Conservation (phyloP, 108 stramenopile genomes). For the Skeletonema tropicum region DNA sequence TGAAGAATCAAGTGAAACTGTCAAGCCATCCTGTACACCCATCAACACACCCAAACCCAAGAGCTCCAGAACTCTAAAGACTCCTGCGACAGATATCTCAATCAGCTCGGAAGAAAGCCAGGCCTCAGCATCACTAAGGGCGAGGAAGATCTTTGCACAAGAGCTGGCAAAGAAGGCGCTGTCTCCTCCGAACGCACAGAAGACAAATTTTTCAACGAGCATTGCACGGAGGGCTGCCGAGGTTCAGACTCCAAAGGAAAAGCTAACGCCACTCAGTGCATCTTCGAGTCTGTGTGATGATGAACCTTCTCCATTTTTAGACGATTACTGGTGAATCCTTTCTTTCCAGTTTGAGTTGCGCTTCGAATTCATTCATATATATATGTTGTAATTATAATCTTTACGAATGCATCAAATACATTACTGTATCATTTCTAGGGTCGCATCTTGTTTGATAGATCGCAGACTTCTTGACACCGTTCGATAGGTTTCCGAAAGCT, state of each 20-base stretch:
- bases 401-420: slow-evolving; percentile 4
- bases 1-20: not conserved
- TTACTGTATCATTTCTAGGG: not conserved
- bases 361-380: not conserved
- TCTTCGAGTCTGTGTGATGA: not conserved
- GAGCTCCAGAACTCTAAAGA: not conserved
- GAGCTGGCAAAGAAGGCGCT: not conserved
- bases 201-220: not conserved
- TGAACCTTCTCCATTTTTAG: not conserved
- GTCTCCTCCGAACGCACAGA: not conserved
- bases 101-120: not conserved
- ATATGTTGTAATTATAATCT: slow-evolving; percentile 4
- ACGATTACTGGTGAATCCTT: not conserved
- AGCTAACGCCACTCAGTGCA: not conserved
- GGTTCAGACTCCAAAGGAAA: not conserved
- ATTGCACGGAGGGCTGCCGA: not conserved
- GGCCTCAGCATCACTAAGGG: not conserved
- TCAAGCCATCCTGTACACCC: not conserved
- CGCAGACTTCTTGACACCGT: slow-evolving; percentile 19
- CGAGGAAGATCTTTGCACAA: not conserved
- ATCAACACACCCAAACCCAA: not conserved
- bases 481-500: not conserved
- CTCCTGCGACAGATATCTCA: not conserved
- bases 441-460: not conserved
- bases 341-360: not conserved